Base-by-base conservation (phyloP, 108 stramenopile species). In the Nitzschia putrida region DNA sequence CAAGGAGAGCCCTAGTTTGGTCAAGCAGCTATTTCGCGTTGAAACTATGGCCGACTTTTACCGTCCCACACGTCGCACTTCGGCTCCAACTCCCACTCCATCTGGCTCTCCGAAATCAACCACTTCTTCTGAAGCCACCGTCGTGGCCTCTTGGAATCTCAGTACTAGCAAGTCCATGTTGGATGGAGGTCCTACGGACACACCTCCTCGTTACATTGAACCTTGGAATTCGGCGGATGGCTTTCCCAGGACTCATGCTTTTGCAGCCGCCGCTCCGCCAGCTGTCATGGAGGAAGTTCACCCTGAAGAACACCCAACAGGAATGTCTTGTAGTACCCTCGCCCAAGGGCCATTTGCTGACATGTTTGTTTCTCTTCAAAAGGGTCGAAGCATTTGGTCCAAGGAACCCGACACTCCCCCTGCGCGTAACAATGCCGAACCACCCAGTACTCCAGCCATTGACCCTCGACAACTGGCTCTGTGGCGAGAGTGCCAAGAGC, bases 121-220 rank as follows among this genome's bases (percentile, higher is more conserved):
- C 20, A 68, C 74, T 20, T 76, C 74, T 14, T 76, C 74, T 8
- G 67, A 68, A 34, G 49, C 74, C 8, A 76, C 74, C 2, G 68
- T 42, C 11, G 59, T 76, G 16, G 66, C 74, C 18, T 47, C 74
- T 29, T 64, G 68, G 60, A 76, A 76, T 49, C 54, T 68, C 13
- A 76, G 74, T 52, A 53, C 40, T 44, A 53, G 53, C 37, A 41
- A 68, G 10, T 20, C 43, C 16, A 24, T 49, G 47, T 18, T 18
- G 47, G 24, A 37, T 39, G 11, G 14, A 1, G 24, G n/a, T n/a
- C 34, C 58, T 22, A 4, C 6, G 24, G 21, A 58, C 50, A 49
- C 47, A 18, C 47, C 45, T 45, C 10, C 24, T 26, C 21, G 37
- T 20, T 51, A 34, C n/a, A 49, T 29, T 23, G 45, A 49, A 2